Evolutionary conservation across 495 filamentous ascomycete genomes (phyloP).

Genomic region (Lophiostoma macrostomum): DNA sequence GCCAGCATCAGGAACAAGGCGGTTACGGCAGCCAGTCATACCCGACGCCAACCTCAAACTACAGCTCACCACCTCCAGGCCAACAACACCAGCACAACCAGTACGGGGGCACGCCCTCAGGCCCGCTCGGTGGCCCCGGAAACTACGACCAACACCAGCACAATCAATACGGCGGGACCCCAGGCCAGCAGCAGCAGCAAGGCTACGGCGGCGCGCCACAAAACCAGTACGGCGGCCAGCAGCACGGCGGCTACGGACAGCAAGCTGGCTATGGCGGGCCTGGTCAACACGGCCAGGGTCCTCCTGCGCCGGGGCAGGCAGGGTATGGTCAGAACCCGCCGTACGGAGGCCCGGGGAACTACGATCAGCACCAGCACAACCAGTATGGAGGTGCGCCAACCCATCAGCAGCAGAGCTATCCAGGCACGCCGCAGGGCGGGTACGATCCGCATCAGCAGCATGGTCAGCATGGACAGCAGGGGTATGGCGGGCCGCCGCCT

Average conservation of each 20-base stretch:
- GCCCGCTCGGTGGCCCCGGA: neutral
- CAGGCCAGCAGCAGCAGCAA: neutral
- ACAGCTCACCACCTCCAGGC: neutral
- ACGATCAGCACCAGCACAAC: constrained; percentile 8
- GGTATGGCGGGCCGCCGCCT: too few species aligned
- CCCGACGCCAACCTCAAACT: neutral
- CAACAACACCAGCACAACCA: neutral
- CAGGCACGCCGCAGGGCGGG: neutral
- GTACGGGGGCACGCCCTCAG: too few species aligned
- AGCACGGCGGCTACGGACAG: too few species aligned
- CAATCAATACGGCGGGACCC: neutral
- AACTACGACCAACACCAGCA: constrained; percentile 8
- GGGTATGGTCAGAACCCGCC: too few species aligned
- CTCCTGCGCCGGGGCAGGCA: too few species aligned
- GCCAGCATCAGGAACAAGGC: constrained; percentile 2
- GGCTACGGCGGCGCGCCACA: constrained; percentile 4
- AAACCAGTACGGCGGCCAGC: too few species aligned
- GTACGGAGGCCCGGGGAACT: neutral
- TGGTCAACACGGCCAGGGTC: too few species aligned
- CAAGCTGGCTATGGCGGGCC: too few species aligned
- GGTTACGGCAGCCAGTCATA: constrained; percentile 12
- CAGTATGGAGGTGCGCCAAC: neutral
- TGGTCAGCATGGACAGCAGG: too few species aligned
- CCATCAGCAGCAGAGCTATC: neutral
- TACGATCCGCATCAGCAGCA: too few species aligned